Evolutionary conservation across 1,139 yeast genomes (phyloP), one percentile per base, ranked within the genome.

Genomic region (Casaregolazyma suthepensis): DNA sequence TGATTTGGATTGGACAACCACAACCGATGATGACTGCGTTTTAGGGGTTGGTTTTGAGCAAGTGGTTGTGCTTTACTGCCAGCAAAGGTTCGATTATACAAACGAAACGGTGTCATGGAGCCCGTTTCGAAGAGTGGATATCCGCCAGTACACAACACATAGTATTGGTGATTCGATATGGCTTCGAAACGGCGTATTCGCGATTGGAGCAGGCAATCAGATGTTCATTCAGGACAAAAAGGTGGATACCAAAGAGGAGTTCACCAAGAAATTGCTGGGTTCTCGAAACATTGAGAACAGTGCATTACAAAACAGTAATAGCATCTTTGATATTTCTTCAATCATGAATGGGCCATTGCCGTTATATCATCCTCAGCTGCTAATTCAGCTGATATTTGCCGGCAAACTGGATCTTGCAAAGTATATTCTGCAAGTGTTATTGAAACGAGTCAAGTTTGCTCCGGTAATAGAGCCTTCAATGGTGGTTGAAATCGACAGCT

Each of bases 341-440:
- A 83, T 89, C 1, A 71, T 93, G 52, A 90, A 90, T 70, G 96
- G 97, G 29, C 94, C 96, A 0, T 69, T 93, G 38, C 97, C 98
- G 0, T 72, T 90, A 1, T 93, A 87, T 63, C 98, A 93, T 64
- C 99, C 99, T 0, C 96, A 90, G 67, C 78, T 89, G 56, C 71
- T 93, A 45, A 85, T 90, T 50, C 97, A 91, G 66, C 74, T 85
- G 3, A 68, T 91, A 17, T 84, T 85, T 63, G 79, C 82, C 62
- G 85, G 83, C 38, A 83, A 85, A 60, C 61, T 78, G 10, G 70
- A 72, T 4, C 65, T 83, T 3, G 94, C 83, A 0, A 77, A 82
- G 57, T 77, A 75, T 43, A 75, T 91, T 1, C 64, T 91, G 23
- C 71, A 79, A 4, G 70, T 74, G 17, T 71, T 91, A 45, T 68